Evolutionary conservation across 225 moss, liverwort and hornwort species (phyloP), one percentile per base, ranked within the genome.

Genomic region (Asterella californica): DNA sequence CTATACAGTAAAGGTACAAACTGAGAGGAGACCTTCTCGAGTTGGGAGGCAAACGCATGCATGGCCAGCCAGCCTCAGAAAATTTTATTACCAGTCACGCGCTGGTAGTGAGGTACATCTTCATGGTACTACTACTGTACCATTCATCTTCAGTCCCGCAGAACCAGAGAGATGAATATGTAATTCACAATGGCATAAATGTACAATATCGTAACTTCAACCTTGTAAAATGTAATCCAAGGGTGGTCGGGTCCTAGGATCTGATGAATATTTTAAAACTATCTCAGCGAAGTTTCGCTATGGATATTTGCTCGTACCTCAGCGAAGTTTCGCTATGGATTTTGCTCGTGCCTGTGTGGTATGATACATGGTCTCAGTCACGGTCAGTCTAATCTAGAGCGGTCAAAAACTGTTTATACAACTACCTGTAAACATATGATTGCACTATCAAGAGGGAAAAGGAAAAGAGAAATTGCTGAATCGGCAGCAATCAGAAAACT

Each of bases 41-140:
- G 30, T 72, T 48, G 25, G 12, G 74, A 52, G 75, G 36, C 57
- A 76, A 42, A 42, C 37, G n/a, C 37, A 76, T 34, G 57, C 75
- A 59, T 6, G 1, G 38, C 75, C 59, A 59, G 76, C 75, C 76
- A 42, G 54, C 21, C 12, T 15, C 42, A n/a, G 42, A 42, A 2
- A 42, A 2, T 42, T 64, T 77, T 77, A 83, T 79, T 76, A 54
- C 80, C 70, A 50, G 80, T 63, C 80, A 53, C 71, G 65, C 76
- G 45, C 72, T 71, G 71, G 45, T 64, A 61, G 24, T 55, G 25
- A 4, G 22, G 49, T 36, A 52, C 66, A 53, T 71, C 53, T 60
- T 83, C 62, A 83, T 76, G 70, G 53, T n/a, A 70, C n/a, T n/a
- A n/a, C n/a, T n/a, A 7, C 42, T 42, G 37, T 27, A 60, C 38